Base-by-base conservation (phyloP, 2,329 filamentous ascomycete genomes). In the Arthrobotrys entomopaga region DNA sequence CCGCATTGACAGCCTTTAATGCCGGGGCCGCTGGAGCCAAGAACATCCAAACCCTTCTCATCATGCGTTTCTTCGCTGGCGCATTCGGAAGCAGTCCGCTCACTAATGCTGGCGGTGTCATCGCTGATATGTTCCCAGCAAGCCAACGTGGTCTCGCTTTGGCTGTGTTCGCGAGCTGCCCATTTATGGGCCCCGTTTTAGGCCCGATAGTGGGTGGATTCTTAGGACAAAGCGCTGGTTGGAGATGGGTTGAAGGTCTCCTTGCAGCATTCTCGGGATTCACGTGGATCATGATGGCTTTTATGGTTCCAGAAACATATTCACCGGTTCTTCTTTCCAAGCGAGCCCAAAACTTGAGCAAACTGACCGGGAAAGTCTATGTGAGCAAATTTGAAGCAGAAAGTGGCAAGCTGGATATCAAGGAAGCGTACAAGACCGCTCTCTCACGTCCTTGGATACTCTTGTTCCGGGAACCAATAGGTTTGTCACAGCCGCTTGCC, bases 121-220 rank as follows among this genome's bases (percentile, higher is more conserved):
- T 89, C 72, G 86, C 87, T 10, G 87, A 89, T 78, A 86, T 88
- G 81, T 89, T 88, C 77, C 78, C 82, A 6, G 84, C 85, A 2
- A 80, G 82, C 0, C 81, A 87, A 57, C 81, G 87, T 75, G 87
- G 87, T 5, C 80, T 85, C 48, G 89, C 89, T 0, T 85, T 88
- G 76, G 85, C 86, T 16, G 79, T 90, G 29, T 92, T 91, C 78
- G 87, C 89, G 3, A 84, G 87, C 15, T 88, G 88, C 6, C 89
- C 89, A 0, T 90, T 90, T 82, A 91, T 65, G 89, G 89, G 0
- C 88, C 89, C 0, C 86, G 83, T 81, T 64, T 86, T 82, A 79
- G 88, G 89, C 0, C 90, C 90, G 0, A 87, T 91, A 52, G 85
- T 86, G 5, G 88, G 88, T 88, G 75, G 89, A 89, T 92, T 91